phyloP scores from a whole-genome alignment of 164 flowering plant genomes.

The Protea cynaroides region DNA sequence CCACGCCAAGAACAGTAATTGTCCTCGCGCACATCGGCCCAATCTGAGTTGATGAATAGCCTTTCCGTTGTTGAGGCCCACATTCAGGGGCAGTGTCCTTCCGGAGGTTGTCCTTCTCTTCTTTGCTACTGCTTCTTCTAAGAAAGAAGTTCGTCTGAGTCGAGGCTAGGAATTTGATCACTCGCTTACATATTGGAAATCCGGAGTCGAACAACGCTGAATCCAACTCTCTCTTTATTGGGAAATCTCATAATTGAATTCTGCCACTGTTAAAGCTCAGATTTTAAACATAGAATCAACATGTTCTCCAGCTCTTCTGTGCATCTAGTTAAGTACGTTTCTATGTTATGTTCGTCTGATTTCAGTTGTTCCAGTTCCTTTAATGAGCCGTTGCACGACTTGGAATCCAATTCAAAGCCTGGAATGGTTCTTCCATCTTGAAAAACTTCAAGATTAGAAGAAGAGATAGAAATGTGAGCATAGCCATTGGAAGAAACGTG shows the following conservation, averaged over 20 bases:
- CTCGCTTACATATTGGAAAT: slow-evolving; percentile 79
- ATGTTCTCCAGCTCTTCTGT: no score
- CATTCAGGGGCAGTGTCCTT: slow-evolving; percentile 53
- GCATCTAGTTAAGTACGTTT: slow-evolving; percentile 46
- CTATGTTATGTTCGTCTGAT: slow-evolving; percentile 16
- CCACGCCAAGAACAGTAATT: slow-evolving; percentile 93
- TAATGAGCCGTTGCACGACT: slow-evolving; percentile 35
- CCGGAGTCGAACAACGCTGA: slow-evolving; percentile 54
- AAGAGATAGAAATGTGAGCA: no score
- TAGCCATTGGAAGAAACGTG: no score
- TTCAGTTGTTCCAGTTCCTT: slow-evolving; percentile 58
- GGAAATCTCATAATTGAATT: no score
- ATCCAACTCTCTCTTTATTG: slow-evolving; percentile 64
- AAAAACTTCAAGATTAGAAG: no score
- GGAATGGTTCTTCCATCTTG: slow-evolving; percentile 48
- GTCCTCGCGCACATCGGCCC: slow-evolving; percentile 52
- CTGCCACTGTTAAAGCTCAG: no score
- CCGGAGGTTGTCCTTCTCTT: slow-evolving; percentile 19
- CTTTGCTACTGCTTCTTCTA: slow-evolving; percentile 10
- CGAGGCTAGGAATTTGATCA: slow-evolving; percentile 54
- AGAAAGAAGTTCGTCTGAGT: slow-evolving; percentile 39
- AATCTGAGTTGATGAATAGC: no score
- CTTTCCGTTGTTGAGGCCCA: no score
- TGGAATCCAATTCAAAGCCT: slow-evolving; percentile 33
- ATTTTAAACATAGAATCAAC: no score